Evolutionary conservation across 2,329 filamentous ascomycete genomes (phyloP).

Genomic region (Xenoacremonium recifei): DNA sequence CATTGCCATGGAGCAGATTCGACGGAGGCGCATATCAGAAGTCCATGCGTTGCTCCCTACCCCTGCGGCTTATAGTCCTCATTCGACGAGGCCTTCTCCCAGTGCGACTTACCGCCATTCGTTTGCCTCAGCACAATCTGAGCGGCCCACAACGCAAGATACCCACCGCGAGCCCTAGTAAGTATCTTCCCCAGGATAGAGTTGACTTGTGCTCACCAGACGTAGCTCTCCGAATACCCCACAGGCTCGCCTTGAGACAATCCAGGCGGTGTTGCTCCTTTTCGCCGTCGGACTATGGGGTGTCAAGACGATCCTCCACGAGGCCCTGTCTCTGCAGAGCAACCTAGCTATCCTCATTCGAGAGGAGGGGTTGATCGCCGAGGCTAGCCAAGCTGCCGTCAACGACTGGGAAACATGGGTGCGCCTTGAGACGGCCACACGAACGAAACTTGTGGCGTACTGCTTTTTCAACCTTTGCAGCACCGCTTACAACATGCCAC

Average conservation of each 20-base stretch:
- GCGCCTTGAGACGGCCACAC: conserved; percentile 52
- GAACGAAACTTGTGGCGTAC: conserved; percentile 60
- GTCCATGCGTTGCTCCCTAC: conserved; percentile 56
- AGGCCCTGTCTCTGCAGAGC: conserved; percentile 59
- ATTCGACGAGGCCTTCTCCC: conserved; percentile 58
- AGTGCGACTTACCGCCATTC: conserved; percentile 57
- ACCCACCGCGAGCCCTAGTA: conserved; percentile 60
- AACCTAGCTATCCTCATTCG: conserved; percentile 56
- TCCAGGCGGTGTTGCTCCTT: conserved; percentile 61
- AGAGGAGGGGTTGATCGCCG: conserved; percentile 53
- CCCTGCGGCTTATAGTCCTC: conserved; percentile 57
- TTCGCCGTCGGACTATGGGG: conserved; percentile 62
- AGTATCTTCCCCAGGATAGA: conserved; percentile 29
- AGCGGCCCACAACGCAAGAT: conserved; percentile 56
- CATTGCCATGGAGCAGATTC: conserved; percentile 58
- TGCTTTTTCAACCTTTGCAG: conserved; percentile 64
- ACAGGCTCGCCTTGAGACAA: conserved; percentile 61
- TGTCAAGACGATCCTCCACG: conserved; percentile 58
- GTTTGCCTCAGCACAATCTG: conserved; percentile 57
- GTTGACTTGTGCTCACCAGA: neutral
- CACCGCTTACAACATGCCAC: conserved; percentile 60
- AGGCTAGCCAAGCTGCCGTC: conserved; percentile 44
- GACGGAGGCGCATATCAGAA: conserved; percentile 55
- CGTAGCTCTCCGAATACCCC: conserved; percentile 57
- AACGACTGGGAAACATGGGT: conserved; percentile 61